Conservation (phyloP, 768 basidiomycete species). For the Phlebiopsis flavidoalba region DNA sequence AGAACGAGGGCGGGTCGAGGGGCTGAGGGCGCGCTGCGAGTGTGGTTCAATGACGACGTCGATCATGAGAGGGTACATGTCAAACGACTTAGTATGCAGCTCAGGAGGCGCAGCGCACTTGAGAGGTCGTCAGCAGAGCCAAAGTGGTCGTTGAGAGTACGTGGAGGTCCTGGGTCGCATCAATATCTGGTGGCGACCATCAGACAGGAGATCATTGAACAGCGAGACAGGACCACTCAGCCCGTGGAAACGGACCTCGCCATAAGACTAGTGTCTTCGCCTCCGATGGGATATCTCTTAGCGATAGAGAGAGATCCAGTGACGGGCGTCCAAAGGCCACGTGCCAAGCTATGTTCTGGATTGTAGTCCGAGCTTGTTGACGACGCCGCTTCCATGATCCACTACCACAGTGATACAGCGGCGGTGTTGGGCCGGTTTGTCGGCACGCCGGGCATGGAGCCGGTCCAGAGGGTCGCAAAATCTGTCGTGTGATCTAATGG, state of each 20-base stretch:
- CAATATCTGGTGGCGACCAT: slow-evolving; percentile 38
- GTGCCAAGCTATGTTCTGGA: too few relatives aligned
- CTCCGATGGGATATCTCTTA: slow-evolving; percentile 42
- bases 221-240: slow-evolving; percentile 17
- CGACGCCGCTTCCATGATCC: slow-evolving; percentile 51
- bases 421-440: too few relatives aligned
- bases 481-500: too few relatives aligned
- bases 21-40: slow-evolving; percentile 40
- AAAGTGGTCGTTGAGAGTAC: slow-evolving; percentile 47
- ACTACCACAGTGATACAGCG: too few relatives aligned
- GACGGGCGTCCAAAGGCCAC: slow-evolving; percentile 53
- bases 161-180: slow-evolving; percentile 43
- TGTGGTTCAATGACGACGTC: slow-evolving; percentile 53
- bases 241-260: slow-evolving; percentile 59
- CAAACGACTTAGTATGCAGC: slow-evolving; percentile 43
- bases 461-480: too few relatives aligned
- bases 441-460: too few relatives aligned
- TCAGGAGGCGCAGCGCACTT: slow-evolving; percentile 40
- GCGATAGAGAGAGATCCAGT: slow-evolving; percentile 59
- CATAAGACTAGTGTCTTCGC: slow-evolving; percentile 42
- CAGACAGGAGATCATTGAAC: background rate
- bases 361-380: slow-evolving; percentile 58
- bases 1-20: slow-evolving; percentile 19
- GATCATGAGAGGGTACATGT: slow-evolving; percentile 59
- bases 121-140: slow-evolving; percentile 48